These are phyloP conservation scores for Coemansia sp. DNA, from an alignment of 192 early-diverging fungal species.

Conservation along the genomic window DNA sequence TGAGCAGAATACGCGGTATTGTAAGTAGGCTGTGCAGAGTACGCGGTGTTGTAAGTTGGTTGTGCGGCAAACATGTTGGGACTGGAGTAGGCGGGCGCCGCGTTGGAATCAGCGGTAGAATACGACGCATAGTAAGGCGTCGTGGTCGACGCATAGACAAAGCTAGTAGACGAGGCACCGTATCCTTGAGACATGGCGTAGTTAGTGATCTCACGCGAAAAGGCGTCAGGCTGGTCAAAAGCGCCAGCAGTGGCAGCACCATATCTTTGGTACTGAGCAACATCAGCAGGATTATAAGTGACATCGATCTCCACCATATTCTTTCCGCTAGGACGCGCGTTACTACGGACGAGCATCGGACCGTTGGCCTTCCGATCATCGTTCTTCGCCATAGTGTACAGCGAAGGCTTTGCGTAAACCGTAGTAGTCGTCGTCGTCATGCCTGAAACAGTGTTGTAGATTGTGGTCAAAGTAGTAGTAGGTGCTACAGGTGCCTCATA, in stretches of 20 bases:
- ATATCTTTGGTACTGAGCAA: conserved; percentile 24
- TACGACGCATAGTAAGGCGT: not conserved
- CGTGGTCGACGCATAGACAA: not conserved
- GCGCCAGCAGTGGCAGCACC: not conserved
- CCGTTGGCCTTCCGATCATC: conserved; percentile 15
- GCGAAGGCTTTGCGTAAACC: not conserved
- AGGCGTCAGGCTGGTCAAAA: conserved; percentile 40
- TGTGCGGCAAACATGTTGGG: not conserved
- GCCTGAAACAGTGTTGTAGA: not conserved
- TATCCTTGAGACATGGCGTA: conserved; percentile 42
- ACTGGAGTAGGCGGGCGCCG: not conserved
- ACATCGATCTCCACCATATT: conserved; percentile 37
- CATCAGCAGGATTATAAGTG: conserved; percentile 30
- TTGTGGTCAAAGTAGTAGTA: not conserved
- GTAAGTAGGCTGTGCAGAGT: not conserved
- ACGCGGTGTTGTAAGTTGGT: not conserved
- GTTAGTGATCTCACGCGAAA: conserved; percentile 37
- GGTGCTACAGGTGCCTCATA: not conserved
- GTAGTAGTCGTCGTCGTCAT: conserved; percentile 1
- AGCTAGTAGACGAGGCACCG: conserved; percentile 1
- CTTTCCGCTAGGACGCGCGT: conserved; percentile 11
- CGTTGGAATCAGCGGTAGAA: conserved; percentile 1
- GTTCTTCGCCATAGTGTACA: conserved; percentile 3
- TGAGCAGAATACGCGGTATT: not conserved
- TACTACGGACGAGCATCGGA: conserved; percentile 17